phyloP scores from a whole-genome alignment of 2,329 filamentous ascomycete genomes.

The Dryadomyces quercivorus region DNA sequence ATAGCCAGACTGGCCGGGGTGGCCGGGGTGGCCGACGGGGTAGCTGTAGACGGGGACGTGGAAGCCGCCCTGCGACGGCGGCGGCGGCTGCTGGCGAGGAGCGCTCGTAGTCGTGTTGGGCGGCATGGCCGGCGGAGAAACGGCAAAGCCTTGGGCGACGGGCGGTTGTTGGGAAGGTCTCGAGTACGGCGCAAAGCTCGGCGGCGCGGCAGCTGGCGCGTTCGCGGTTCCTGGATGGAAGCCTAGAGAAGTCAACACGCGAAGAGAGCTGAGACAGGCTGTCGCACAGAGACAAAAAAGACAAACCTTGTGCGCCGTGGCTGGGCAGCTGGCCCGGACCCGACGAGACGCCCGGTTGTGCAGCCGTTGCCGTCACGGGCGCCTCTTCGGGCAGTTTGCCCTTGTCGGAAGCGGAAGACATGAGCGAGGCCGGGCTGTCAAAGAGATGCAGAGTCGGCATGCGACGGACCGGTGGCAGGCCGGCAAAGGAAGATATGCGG shows the following conservation, averaged over 20 bases:
- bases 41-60: not conserved
- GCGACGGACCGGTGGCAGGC: slow-evolving; percentile 45
- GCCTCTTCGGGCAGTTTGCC: slow-evolving; percentile 12
- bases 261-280: no score
- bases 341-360: no score
- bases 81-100: not conserved
- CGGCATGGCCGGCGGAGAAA: not conserved
- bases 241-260: no score
- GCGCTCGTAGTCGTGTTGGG: slow-evolving; percentile 2
- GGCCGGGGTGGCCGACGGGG: not conserved
- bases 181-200: not conserved
- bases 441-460: slow-evolving; percentile 35
- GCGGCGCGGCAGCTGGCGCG: no score
- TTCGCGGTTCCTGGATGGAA: no score
- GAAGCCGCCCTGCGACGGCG: not conserved
- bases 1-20: not conserved
- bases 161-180: not conserved
- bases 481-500: slow-evolving; percentile 35
- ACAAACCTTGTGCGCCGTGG: no score
- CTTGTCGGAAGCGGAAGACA: slow-evolving; percentile 13
- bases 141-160: not conserved
- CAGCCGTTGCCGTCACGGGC: slow-evolving; percentile 4
- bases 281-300: no score
- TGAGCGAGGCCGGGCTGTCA: slow-evolving; percentile 24
- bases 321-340: no score